Evolutionary conservation across 345 rosid genomes (phyloP), one percentile per base, ranked within the genome.

Genomic region (Moricandia moricandioides): DNA sequence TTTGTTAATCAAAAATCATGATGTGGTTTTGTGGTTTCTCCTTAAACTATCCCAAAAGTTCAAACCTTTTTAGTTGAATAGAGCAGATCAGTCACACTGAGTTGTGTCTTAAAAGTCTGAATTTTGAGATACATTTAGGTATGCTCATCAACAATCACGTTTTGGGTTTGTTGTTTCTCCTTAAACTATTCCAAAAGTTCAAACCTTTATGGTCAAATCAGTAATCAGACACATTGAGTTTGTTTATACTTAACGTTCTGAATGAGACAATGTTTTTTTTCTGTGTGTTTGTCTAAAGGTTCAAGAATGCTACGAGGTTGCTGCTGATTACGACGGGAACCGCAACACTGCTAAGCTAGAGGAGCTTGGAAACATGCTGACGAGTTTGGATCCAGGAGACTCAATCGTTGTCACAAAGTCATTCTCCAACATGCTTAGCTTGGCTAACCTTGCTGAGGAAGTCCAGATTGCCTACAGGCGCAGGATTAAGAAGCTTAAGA

Each of bases 381-480:
- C 96, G 17, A 80, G 92, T 74, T 80, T 91, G 87, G 96, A 90
- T 81, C 91, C 98, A 14, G 98, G 98, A 49, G 98, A 94, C 71
- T 88, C 97, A 0, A 94, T 94, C 68, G 98, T 94, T 2, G 73
- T 94, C 71, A 84, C 98, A 0, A 94, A 94, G 69, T 81, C 98
- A 11, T 94, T 94, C 77, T 80, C 98, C 62, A 92, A 92, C 85
- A 95, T 95, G 99, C 98, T 95, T 79, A 95, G 82, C 79, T 79
- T 95, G 83, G 99, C 96, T 60, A 95, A 95, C 80, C 68, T 95
- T 60, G 98, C 99, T 6, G 99, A 95, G 79, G 99, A 95, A 83
- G 97, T 95, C 73, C 99, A 95, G 80, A 95, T 95, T 80, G 99
- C 98, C 0, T 81, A 85, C 82, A 57, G 99, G 17, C 80, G 98